Percentiles rank a stretch among this genome's conserved stretches.
Conservation (phyloP, 1,139 yeast species). For the Suhomyces anneliseae region DNA sequence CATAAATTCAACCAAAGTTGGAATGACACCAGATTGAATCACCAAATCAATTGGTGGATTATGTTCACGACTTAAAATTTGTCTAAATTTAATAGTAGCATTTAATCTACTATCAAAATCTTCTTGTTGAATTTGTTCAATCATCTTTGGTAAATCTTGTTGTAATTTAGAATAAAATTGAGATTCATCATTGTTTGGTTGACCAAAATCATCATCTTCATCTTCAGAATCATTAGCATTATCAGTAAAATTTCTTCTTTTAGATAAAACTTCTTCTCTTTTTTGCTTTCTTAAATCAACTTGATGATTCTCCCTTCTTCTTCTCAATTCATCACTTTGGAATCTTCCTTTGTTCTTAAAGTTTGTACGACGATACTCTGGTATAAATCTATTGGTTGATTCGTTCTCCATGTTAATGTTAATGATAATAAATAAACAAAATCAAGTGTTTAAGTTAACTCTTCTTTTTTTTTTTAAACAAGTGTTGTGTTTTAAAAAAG, state of each 20-base stretch:
- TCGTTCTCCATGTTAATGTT: constrained; percentile 63
- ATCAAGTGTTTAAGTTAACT: no score
- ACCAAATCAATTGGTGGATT: constrained; percentile 98
- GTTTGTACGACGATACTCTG: constrained; percentile 96
- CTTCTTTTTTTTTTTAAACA: no score
- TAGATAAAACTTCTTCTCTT: constrained; percentile 90
- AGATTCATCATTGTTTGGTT: constrained; percentile 42
- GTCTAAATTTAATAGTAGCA: constrained; percentile 92
- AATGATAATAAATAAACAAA: neutral
- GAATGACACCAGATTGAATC: constrained; percentile 90
- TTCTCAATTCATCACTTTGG: constrained; percentile 93
- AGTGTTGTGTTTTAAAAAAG: neutral
- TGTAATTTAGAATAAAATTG: constrained; percentile 59
- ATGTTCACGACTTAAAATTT: constrained; percentile 88
- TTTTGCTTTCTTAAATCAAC: constrained; percentile 95
- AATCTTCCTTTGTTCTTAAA: constrained; percentile 94
- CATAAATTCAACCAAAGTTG: constrained; percentile 86
- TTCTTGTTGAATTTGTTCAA: constrained; percentile 73
- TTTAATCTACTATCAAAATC: constrained; percentile 81
- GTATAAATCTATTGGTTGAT: constrained; percentile 82
- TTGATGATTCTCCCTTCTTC: constrained; percentile 97
- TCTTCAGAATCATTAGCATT: constrained; percentile 45
- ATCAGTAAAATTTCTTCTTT: constrained; percentile 74
- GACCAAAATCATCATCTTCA: constrained; percentile 50
- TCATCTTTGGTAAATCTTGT: constrained; percentile 82